These are phyloP conservation scores for Cryptococcus depauperatus DNA, from an alignment of 1,284 basidiomycete species.

Conservation along the genomic window DNA sequence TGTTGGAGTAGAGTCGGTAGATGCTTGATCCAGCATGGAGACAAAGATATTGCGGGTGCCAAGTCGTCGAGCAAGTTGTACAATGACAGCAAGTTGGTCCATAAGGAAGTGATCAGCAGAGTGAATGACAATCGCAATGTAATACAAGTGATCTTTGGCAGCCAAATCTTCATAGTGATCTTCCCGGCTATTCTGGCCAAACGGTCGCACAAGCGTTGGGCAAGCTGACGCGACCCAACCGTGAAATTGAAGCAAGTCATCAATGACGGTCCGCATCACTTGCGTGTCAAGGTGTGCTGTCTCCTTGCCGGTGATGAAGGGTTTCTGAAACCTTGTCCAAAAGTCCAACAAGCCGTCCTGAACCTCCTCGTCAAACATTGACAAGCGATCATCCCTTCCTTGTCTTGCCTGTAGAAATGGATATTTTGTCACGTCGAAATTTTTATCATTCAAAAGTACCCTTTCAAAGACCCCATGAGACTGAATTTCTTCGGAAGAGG, in stretches of 20 bases:
- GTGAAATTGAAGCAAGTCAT: constrained; percentile 81
- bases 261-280: constrained; percentile 73
- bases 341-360: constrained; percentile 70
- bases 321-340: constrained; percentile 82
- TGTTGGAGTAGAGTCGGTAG: constrained; percentile 83
- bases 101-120: constrained; percentile 95
- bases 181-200: constrained; percentile 74
- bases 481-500: constrained; percentile 52
- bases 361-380: constrained; percentile 68
- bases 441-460: constrained; percentile 73
- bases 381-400: constrained; percentile 71
- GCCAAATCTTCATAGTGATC: constrained; percentile 80
- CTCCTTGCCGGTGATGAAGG: constrained; percentile 71
- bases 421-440: constrained; percentile 75
- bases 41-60: constrained; percentile 84
- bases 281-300: constrained; percentile 81
- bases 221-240: constrained; percentile 99
- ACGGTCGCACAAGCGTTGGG: constrained; percentile 79
- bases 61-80: constrained; percentile 80
- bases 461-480: constrained; percentile 75
- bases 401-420: constrained; percentile 76
- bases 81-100: constrained; percentile 90
- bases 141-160: constrained; percentile 74
- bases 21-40: constrained; percentile 90
- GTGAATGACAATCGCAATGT: constrained; percentile 84